Evolutionary conservation across 2,329 filamentous ascomycete species (phyloP), one percentile per base, ranked within the genome.

Genomic region (Dryadomyces quercivorus): DNA sequence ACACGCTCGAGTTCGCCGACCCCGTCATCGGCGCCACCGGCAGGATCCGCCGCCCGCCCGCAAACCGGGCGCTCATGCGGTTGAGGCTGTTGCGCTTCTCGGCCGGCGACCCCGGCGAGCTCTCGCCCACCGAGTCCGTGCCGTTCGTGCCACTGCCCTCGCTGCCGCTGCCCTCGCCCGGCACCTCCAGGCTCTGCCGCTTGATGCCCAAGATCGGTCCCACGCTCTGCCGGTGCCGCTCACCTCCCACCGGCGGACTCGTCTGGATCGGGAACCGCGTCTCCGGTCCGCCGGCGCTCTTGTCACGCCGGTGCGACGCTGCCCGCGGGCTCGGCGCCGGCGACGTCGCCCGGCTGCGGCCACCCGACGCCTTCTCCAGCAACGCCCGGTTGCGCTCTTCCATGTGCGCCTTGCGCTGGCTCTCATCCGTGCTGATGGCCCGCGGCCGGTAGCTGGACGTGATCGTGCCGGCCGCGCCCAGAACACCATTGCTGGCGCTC

Each of bases 341-440:
- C 58, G 85, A 90, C 22, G 80, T 85, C 34, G 83, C 87, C 51
- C 90, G 82, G 65, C 82, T 85, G 52, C 88, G 81, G 61, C 81
- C 71, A 18, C 76, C 76, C 38, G 77, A 80, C 55, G 73, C 76
- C 65, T 83, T 82, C 60, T 82, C 81, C 49, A 93, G 82, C 58
- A 92, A 78, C 51, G 89, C 88, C 58, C 88, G 84, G 66, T 89
- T 88, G 52, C 93, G 84, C 67, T 95, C 93, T 70, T 97, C 92
- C 82, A 95, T 92, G 61, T 95, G 84, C 47, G 88, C 88, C 64
- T 90, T 88, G 57, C 93, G 86, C 69, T 94, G 94, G 71, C 89
- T 94, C 74, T 98, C 93, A 65, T 98, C 90, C 0, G 90, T 95
- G 67, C 88, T 94, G 64, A 96, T 88, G 34, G 91, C 91, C 50